A percentile compares a stretch with the other conserved stretches of the same genome.
Conservation (phyloP, 345 rosid species). For the Syzygium aromaticum region DNA sequence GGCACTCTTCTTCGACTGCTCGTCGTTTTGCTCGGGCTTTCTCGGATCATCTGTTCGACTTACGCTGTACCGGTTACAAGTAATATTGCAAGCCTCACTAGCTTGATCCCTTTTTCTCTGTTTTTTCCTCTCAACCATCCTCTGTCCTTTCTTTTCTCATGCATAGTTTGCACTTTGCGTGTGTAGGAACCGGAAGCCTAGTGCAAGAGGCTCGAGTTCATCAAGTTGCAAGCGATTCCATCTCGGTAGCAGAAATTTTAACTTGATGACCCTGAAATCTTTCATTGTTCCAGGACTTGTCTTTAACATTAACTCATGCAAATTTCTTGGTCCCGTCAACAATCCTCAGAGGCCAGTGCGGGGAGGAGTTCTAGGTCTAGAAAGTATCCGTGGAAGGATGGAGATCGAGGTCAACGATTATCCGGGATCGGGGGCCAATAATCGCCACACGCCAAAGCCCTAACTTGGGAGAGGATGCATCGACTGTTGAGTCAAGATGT, state of each 20-base stretch:
- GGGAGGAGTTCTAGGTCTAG: constrained; percentile 6
- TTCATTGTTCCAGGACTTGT: neutral
- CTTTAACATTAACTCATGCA: neutral
- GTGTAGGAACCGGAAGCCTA: constrained; percentile 32
- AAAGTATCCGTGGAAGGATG: constrained; percentile 11
- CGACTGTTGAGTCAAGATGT: constrained; percentile 17
- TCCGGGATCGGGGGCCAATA: constrained; percentile 72
- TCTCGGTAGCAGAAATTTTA: neutral
- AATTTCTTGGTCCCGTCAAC: neutral
- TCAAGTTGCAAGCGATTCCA: neutral
- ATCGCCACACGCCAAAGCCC: constrained; percentile 67
- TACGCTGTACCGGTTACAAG: constrained; percentile 34
- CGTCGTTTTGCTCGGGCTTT: constrained; percentile 21
- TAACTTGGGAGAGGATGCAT: constrained; percentile 26
- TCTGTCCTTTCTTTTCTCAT: neutral
- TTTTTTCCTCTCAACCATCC: neutral
- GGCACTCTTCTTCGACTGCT: constrained; percentile 20
- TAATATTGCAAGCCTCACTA: constrained; percentile 7
- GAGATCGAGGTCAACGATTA: constrained; percentile 46
- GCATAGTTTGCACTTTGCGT: neutral
- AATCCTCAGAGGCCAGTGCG: neutral
- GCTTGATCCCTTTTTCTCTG: neutral
- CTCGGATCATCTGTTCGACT: constrained; percentile 12
- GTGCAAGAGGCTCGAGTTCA: constrained; percentile 22
- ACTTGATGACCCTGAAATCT: neutral